Base-by-base conservation (phyloP, 306 rosid species). In the Begonia fuchsioides region DNA sequence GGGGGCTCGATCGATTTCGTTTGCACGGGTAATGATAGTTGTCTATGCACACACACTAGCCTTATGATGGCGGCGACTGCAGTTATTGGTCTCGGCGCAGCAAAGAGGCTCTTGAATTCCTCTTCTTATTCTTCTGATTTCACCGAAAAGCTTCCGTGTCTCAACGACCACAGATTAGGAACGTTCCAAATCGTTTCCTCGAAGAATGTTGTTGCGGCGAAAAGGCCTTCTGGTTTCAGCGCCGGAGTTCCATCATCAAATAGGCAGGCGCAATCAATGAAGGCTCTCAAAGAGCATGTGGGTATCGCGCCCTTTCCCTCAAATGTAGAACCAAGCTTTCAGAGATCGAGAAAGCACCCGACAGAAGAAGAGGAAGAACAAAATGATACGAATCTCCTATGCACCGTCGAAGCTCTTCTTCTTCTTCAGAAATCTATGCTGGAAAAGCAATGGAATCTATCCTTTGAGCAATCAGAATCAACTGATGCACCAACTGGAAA, bases 401-500 rank as follows among this genome's bases (percentile, higher is more conserved):
- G 71, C 64, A 83, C 82, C 11, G 78, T 90, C 61, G 97, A 90
- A 38, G 77, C 85, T 26, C 79, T 90, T 65, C 92, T 85, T 66
- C 60, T 90, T 83, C 76, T 90, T 49, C 98, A 90, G 59, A 90
- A 81, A 69, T 84, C 87, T 49, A 74, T 90, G 94, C 75, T 90
- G 54, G 98, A 90, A 69, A 90, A 90, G 81, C 98, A 85, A 49
- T 85, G 93, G 94, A 82, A 56, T 67, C 95, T 90, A 55, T 79
- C 95, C 0, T 76, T 79, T 13, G 76, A 81, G 51, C 62, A 68
- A 53, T 72, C 65, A 13, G 60, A 63, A 62, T 62, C 62, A 5
- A 50, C 48, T 0, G 67, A 74, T 49, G 35, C 19, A 15, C 65
- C 71, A 1, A 63, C 49, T 45, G 65, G 13, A 19, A 70, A 55